Conservation (phyloP, 2,329 filamentous ascomycete species). For the Aspergillus aculeatinus region DNA sequence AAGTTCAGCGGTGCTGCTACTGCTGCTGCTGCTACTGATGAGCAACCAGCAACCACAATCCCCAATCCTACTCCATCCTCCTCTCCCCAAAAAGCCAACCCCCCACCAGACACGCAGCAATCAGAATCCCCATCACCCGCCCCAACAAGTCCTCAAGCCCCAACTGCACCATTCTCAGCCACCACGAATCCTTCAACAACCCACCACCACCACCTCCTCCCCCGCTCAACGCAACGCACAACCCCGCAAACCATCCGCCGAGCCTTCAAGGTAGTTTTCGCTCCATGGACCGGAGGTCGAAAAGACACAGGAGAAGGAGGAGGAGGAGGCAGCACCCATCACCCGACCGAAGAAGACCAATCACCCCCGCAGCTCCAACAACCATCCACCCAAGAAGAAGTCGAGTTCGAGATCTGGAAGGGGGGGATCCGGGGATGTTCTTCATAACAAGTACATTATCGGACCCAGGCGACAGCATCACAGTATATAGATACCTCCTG, state of each 20-base stretch:
- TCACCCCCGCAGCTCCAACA: slow-evolving; percentile 38
- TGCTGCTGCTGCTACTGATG: too few relatives aligned
- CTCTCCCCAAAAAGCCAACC: too few relatives aligned
- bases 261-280: slow-evolving; percentile 87
- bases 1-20: too few relatives aligned
- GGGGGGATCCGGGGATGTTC: slow-evolving; percentile 51
- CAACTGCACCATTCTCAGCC: neutral
- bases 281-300: slow-evolving; percentile 64
- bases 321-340: too few relatives aligned
- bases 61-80: neutral
- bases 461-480: too few relatives aligned
- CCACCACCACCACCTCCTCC: too few relatives aligned
- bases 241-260: slow-evolving; percentile 53
- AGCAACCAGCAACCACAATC: neutral
- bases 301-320: too few relatives aligned
- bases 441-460: too few relatives aligned
- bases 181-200: neutral
- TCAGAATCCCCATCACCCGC: neutral
- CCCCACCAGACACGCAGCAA: neutral
- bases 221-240: neutral
- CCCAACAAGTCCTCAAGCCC: neutral
- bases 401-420: slow-evolving; percentile 73
- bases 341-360: slow-evolving; percentile 37
- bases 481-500: too few relatives aligned
- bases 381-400: slow-evolving; percentile 26